phyloP scores from a whole-genome alignment of 441 rosid genomes.

The Mallotus repandus region DNA sequence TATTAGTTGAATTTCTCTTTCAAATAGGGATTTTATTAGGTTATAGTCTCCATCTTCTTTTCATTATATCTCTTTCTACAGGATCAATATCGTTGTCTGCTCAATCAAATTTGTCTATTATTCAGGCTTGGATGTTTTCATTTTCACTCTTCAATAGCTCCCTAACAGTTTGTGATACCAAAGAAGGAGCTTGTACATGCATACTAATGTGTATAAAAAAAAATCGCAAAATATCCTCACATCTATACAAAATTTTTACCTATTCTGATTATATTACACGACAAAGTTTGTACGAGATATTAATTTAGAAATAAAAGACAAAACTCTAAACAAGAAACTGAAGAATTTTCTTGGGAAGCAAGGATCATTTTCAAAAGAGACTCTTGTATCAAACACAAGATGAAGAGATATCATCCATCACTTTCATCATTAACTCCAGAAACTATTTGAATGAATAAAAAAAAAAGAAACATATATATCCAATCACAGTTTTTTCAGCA shows the following conservation, averaged over 20 bases:
- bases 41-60: not conserved
- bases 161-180: not conserved
- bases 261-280: no score
- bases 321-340: no score
- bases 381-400: not conserved
- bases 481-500: no score
- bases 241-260: no score
- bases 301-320: no score
- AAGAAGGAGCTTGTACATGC: no score
- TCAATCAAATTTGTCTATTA: not conserved
- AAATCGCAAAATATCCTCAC: no score
- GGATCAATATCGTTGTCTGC: not conserved
- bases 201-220: no score
- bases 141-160: not conserved
- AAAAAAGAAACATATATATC: no score
- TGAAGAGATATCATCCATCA: not conserved
- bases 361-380: not conserved
- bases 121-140: not conserved
- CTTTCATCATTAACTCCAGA: not conserved
- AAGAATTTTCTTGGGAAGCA: not conserved
- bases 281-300: no score
- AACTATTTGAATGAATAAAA: not conserved
- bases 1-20: constrained; percentile 7
- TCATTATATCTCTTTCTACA: not conserved
- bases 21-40: not conserved